Conservation (phyloP, 1,139 yeast species). For the Entelexis sorbosivorans region DNA sequence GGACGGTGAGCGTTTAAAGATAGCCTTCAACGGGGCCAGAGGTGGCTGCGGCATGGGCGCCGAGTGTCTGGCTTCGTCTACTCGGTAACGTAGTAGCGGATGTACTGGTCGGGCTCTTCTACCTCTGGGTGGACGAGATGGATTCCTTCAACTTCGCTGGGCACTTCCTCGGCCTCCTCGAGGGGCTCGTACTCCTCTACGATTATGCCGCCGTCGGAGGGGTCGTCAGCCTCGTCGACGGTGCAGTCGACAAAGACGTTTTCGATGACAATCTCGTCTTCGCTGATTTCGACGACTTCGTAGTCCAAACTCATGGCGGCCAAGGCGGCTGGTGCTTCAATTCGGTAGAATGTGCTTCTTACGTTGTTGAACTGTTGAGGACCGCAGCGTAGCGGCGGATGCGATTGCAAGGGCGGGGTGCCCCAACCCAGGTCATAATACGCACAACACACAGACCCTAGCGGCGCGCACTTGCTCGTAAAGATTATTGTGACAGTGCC, state of each 20-base stretch:
- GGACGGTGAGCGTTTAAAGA: too few relatives aligned
- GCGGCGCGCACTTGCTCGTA: conserved; percentile 22
- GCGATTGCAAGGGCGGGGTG: not conserved
- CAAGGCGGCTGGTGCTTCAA: not conserved
- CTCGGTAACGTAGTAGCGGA: not conserved
- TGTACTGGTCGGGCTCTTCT: conserved; percentile 10
- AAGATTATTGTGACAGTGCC: too few relatives aligned
- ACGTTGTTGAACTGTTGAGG: not conserved
- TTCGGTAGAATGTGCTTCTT: not conserved
- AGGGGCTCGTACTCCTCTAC: conserved; percentile 9
- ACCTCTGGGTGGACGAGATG: conserved; percentile 1
- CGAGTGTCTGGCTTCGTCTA: not conserved
- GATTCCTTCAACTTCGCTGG: not conserved
- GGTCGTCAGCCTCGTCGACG: conserved; percentile 3
- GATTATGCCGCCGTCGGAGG: not conserved
- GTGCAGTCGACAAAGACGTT: not conserved
- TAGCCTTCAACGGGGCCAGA: too few relatives aligned
- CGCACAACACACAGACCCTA: not conserved
- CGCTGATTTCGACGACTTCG: conserved; percentile 9
- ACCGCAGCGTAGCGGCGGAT: not conserved
- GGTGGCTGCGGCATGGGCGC: too few relatives aligned
- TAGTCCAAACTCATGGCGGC: conserved; percentile 3
- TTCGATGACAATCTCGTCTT: conserved; percentile 1
- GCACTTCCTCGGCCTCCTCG: conserved; percentile 3
- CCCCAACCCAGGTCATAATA: not conserved